Evolutionary conservation across 176 grass and related monocot species (phyloP).

Genomic region (Aegilops tauschii): DNA sequence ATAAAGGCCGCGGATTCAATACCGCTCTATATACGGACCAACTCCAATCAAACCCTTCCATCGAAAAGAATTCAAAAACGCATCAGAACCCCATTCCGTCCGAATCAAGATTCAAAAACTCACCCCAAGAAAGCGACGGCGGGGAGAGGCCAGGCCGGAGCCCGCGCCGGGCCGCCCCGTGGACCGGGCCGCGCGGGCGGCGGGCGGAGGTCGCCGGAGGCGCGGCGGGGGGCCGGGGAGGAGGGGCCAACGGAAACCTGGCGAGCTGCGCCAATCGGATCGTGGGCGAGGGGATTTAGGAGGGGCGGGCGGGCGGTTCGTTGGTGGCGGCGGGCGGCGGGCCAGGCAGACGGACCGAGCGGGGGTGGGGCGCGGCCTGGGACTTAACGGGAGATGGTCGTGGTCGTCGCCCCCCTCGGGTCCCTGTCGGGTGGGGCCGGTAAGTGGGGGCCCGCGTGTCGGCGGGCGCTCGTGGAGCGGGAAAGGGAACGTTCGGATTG

Average conservation of each 20-base stretch:
- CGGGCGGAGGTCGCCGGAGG: background rate
- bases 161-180: background rate
- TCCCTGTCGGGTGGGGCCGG: background rate
- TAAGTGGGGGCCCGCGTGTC: fast-evolving
- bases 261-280: background rate
- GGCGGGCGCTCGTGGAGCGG: background rate
- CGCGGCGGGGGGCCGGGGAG: background rate
- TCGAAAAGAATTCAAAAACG: background rate
- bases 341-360: background rate
- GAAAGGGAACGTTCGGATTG: conserved; percentile 11
- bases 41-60: background rate
- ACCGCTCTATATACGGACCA: too few relatives aligned
- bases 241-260: background rate
- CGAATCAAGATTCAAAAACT: background rate
- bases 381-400: background rate
- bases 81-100: background rate
- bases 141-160: background rate
- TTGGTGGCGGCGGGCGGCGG: background rate
- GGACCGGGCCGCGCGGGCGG: background rate
- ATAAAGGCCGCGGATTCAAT: background rate
- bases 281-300: conserved; percentile 11
- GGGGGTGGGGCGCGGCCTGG: background rate
- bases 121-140: background rate
- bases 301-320: background rate
- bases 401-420: background rate